Evolutionary conservation across 306 rosid species (phyloP), one percentile per base, ranked within the genome.

Genomic region (Sicyos edulis): DNA sequence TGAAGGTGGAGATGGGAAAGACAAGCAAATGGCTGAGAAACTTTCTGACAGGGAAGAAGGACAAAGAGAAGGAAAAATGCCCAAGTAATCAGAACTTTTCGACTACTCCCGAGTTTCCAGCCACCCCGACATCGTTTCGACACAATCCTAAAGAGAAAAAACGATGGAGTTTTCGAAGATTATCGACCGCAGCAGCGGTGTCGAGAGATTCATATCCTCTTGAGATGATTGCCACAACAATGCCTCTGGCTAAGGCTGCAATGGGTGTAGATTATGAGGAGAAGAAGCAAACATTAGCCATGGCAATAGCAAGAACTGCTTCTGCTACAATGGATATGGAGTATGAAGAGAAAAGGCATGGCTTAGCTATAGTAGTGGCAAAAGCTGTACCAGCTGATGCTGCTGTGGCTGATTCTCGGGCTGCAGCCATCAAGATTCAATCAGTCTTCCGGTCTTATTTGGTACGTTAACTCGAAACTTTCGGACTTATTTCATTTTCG

Each of bases 101-200:
- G 24, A 51, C 58, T 54, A 49, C 59, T 78, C 73, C 78, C 45
- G 55, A 63, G 75, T 84, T 83, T 75, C 89, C 86, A 47, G 73
- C 86, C 1, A 82, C 86, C 60, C 96, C 91, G 54, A 73, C n/a
- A 65, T 85, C 95, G 5, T 10, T 29, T n/a, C 74, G 50, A 19
- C 78, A 44, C 10, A 57, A 82, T 45, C 85, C 95, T 12, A 93
- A 85, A 54, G 98, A 93, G 87, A 93, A 87, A 75, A 83, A 66
- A 81, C 77, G 98, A 70, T 90, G 96, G 98, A 90, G 98, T 74
- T 90, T 93, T 42, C 78, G 96, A 76, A 84, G 98, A 17, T 5
- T 54, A 2, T 65, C 49, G 81, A 88, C 88, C 59, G 10, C 62
- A 16, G 17, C 74, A 0, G 29, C 34, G 1, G 57, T 89, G 51